A percentile compares a stretch with the other conserved stretches of the same genome.
Evolutionary conservation across 345 rosid species (phyloP).

Genomic region (Eucalyptus microcorys): DNA sequence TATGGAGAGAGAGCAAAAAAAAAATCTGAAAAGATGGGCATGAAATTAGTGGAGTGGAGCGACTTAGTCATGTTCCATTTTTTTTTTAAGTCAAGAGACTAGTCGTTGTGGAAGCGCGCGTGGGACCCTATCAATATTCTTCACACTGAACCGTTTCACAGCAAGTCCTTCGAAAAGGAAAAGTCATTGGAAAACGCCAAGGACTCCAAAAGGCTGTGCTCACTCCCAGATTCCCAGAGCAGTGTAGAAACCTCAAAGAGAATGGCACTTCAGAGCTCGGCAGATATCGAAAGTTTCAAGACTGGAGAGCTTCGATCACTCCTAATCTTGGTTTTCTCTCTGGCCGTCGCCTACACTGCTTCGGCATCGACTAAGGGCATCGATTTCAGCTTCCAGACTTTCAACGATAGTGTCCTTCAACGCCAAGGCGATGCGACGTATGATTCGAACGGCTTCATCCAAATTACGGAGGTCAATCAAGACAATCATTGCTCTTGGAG

Average conservation of each 20-base stretch:
- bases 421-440: neutral
- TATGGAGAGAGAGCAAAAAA: too few species aligned
- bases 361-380: neutral
- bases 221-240: too few species aligned
- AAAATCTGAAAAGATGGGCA: too few species aligned
- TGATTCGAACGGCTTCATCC: neutral
- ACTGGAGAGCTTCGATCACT: neutral
- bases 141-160: too few species aligned
- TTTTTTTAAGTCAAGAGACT: too few species aligned
- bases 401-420: neutral
- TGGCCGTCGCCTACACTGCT: neutral
- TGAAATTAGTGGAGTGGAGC: too few species aligned
- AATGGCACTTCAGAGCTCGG: neutral
- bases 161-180: too few species aligned
- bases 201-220: too few species aligned
- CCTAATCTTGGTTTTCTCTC: neutral
- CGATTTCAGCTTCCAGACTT: neutral
- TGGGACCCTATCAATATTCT: too few species aligned
- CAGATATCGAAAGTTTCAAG: neutral
- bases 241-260: neutral
- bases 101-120: too few species aligned
- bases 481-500: rapidly evolving
- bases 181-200: too few species aligned
- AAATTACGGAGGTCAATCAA: rapidly evolving
- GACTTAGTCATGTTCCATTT: too few species aligned